These are phyloP conservation scores for Metschnikowia kunwiensis DNA, from an alignment of 805 yeast genomes.

Conservation along the genomic window DNA sequence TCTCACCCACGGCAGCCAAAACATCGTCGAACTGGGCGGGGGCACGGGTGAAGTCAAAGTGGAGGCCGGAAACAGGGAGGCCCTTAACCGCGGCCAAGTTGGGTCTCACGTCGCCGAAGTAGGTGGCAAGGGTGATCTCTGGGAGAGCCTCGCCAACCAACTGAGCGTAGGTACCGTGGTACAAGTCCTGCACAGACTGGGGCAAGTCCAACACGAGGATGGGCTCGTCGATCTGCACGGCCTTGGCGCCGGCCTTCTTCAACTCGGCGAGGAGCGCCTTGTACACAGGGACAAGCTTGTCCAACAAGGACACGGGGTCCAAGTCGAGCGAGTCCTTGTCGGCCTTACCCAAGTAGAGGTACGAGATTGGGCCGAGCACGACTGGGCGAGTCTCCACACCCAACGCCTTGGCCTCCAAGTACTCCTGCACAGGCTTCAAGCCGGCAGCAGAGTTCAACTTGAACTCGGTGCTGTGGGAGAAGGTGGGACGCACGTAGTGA, in stretches of 20 bases:
- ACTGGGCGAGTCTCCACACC: conserved; percentile 99
- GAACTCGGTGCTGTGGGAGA: conserved; percentile 91
- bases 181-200: conserved; percentile 77
- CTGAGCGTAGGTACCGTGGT: conserved; percentile 80
- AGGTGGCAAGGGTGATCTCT: conserved; percentile 79
- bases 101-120: conserved; percentile 98
- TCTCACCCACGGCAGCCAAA: conserved; percentile 56
- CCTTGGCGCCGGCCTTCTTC: conserved; percentile 89
- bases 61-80: conserved; percentile 93
- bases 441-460: conserved; percentile 74
- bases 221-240: conserved; percentile 98
- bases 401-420: conserved; percentile 93
- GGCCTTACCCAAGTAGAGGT: conserved; percentile 92
- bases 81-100: conserved; percentile 85
- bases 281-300: conserved; percentile 90
- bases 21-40: conserved; percentile 94
- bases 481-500: conserved; percentile 99
- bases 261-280: conserved; percentile 83
- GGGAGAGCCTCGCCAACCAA: conserved; percentile 68
- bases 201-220: conserved; percentile 91
- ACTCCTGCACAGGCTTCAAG: conserved; percentile 95
- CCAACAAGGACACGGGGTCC: conserved; percentile 86
- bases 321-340: conserved; percentile 96
- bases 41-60: conserved; percentile 92
- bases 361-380: conserved; percentile 93